Percentiles rank a stretch among this genome's conserved stretches.
These are phyloP conservation scores for Rugonectria rugulosa DNA, from an alignment of 2,329 filamentous ascomycete species.

Conservation along the genomic window DNA sequence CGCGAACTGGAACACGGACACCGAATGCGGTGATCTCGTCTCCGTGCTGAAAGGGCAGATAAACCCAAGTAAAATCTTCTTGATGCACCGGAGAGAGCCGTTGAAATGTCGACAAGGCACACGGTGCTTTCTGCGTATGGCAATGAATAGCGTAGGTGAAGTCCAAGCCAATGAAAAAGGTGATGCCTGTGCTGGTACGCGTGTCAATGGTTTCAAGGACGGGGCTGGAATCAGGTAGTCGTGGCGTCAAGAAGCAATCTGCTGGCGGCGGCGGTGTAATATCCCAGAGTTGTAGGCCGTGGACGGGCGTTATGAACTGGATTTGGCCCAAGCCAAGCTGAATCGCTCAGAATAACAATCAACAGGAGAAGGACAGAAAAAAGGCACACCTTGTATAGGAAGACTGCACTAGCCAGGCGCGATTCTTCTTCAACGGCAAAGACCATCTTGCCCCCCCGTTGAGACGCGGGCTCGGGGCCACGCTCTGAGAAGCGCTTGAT, in stretches of 20 bases:
- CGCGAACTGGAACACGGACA: background rate
- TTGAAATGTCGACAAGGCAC: background rate
- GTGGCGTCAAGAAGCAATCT: background rate
- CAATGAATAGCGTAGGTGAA: background rate
- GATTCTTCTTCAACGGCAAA: background rate
- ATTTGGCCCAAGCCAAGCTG: slow-evolving; percentile 1
- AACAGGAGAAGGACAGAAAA: background rate
- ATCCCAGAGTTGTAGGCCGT: slow-evolving; percentile 4
- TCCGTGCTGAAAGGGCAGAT: background rate
- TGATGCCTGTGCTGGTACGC: slow-evolving; percentile 1
- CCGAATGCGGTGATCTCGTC: slow-evolving; percentile 7
- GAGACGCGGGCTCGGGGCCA: background rate
- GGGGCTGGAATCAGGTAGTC: background rate
- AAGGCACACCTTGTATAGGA: too few species aligned
- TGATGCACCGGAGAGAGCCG: background rate
- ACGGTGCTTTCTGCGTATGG: slow-evolving; percentile 2
- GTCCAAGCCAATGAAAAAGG: slow-evolving; percentile 5
- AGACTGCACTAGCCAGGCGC: background rate
- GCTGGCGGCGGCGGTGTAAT: background rate
- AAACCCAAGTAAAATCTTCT: slow-evolving; percentile 1
- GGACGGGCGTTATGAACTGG: background rate
- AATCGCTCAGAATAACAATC: background rate
- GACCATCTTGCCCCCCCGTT: background rate
- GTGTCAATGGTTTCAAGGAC: background rate
- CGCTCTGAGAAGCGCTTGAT: slow-evolving; percentile 1